Percentiles rank a stretch among this genome's conserved stretches.
Evolutionary conservation across 2,329 filamentous ascomycete genomes (phyloP).

Genomic region (Hypocreales sp.): DNA sequence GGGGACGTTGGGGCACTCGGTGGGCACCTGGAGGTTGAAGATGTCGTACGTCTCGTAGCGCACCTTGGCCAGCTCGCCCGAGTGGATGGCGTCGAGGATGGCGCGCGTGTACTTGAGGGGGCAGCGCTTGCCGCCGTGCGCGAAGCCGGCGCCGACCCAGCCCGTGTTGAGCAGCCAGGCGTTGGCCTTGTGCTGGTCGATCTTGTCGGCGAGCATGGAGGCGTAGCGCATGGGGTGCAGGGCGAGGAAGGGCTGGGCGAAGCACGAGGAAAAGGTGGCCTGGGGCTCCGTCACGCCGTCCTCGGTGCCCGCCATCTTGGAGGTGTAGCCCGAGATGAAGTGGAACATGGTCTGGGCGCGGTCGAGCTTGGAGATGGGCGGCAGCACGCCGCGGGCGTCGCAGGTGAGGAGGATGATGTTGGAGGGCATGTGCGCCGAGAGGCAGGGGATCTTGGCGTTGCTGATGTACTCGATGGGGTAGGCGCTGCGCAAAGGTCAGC

Average conservation of each 20-base stretch:
- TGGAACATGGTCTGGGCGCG: slow-evolving; percentile 98
- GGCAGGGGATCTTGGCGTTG: slow-evolving; percentile 97
- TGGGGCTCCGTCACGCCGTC: slow-evolving; percentile 93
- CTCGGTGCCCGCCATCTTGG: slow-evolving; percentile 99
- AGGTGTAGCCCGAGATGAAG: slow-evolving; percentile 99
- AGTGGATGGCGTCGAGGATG: slow-evolving; percentile 97
- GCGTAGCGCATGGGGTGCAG: slow-evolving; percentile 99
- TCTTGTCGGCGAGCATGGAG: slow-evolving; percentile 97
- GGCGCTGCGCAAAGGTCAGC: slow-evolving; percentile 29
- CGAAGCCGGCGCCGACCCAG: slow-evolving; percentile 85
- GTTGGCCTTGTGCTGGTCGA: slow-evolving; percentile 84
- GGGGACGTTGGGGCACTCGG: slow-evolving; percentile 75
- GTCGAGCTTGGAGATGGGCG: slow-evolving; percentile 94
- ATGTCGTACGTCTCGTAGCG: slow-evolving; percentile 92
- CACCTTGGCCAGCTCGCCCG: slow-evolving; percentile 79
- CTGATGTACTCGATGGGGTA: slow-evolving; percentile 98
- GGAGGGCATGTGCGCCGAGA: slow-evolving; percentile 72
- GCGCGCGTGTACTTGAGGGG: slow-evolving; percentile 97
- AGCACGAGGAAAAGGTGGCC: slow-evolving; percentile 98
- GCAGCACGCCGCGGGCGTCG: slow-evolving; percentile 91
- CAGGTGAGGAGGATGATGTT: slow-evolving; percentile 99
- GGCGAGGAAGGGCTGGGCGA: slow-evolving; percentile 96
- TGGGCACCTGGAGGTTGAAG: slow-evolving; percentile 96
- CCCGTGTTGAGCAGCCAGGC: slow-evolving; percentile 98
- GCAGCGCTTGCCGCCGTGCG: slow-evolving; percentile 90